Evolutionary conservation across 2,329 filamentous ascomycete species (phyloP), one percentile per base, ranked within the genome.

Genomic region (Colletotrichum ledebouriae): DNA sequence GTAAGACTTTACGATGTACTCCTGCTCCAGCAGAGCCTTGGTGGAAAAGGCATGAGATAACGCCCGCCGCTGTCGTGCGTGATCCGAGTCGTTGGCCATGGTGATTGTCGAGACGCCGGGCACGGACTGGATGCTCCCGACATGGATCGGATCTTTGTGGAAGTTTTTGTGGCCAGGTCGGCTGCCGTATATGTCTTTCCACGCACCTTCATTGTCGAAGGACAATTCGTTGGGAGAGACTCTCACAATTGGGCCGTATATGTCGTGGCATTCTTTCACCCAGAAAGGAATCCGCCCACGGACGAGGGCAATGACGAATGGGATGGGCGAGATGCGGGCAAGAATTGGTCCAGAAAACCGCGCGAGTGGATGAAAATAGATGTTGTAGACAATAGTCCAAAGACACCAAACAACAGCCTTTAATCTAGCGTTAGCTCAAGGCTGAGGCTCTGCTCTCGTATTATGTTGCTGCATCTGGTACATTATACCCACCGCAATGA

Each of bases 111-210:
- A 59, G 12, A 65, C 55, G 3, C 62, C 55, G 46, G 62, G 62
- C 3, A 65, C 53, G 10, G 62, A 41, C 34, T 65, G 74, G 10
- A 76, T 70, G 41, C 74, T 75, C 50, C 76, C 70, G 44, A 75
- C 71, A 60, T 77, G 75, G 6, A 76, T 71, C 39, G 75, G 74
- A 66, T 78, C 76, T 62, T 78, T 75, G 59, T 73, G 68, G 44
- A 75, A 72, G 6, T 74, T 71, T 11, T 72, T 70, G 12, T 75
- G 72, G 2, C 67, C 69, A 10, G 68, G 59, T 2, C 63, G 58
- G 17, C 39, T 52, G 44, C 64, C 61, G 49, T 58, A 63, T 17
- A 70, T 70, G 22, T 65, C 62, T 13, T 65, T 65, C 62, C 62
- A 59, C 7, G 62, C 55, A 1, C 44, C 55, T 13, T 65, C 62